Conservation (phyloP, 2,329 filamentous ascomycete species). For the Metarhizium sp. region DNA sequence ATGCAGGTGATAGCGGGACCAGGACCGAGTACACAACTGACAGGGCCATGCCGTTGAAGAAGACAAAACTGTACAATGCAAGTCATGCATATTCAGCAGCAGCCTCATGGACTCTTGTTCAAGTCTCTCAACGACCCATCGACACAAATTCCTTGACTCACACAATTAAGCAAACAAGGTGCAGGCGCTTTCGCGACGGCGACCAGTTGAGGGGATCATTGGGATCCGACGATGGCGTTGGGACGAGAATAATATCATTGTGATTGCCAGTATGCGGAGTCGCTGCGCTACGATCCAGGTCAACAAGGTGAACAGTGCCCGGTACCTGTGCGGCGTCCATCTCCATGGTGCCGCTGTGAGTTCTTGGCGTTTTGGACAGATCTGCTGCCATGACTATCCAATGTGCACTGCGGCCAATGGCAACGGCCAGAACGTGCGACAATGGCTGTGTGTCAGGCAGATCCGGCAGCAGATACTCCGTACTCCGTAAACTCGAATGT, state of each 20-base stretch:
- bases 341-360: too few species aligned
- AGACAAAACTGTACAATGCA: conserved; percentile 20
- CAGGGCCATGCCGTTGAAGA: conserved; percentile 29
- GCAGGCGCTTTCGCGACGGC: conserved; percentile 15
- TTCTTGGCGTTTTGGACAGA: too few species aligned
- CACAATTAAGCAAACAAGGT: conserved; percentile 20
- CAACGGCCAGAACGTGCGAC: too few species aligned
- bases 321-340: too few species aligned
- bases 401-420: too few species aligned
- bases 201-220: conserved; percentile 46
- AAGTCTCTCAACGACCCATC: background rate
- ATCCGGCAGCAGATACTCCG: too few species aligned
- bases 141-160: conserved; percentile 8
- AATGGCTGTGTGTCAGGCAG: too few species aligned
- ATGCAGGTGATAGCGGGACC: conserved; percentile 23
- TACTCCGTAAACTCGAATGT: too few species aligned
- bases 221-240: conserved; percentile 37
- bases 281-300: conserved; percentile 23
- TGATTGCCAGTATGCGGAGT: conserved; percentile 22
- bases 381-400: too few species aligned
- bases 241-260: conserved; percentile 39
- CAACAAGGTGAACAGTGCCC: conserved; percentile 31
- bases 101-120: too few species aligned
- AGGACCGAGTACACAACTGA: conserved; percentile 30
- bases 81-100: background rate